Conservation (phyloP, 176 grass and related monocot species). For the Oryza officinalis region DNA sequence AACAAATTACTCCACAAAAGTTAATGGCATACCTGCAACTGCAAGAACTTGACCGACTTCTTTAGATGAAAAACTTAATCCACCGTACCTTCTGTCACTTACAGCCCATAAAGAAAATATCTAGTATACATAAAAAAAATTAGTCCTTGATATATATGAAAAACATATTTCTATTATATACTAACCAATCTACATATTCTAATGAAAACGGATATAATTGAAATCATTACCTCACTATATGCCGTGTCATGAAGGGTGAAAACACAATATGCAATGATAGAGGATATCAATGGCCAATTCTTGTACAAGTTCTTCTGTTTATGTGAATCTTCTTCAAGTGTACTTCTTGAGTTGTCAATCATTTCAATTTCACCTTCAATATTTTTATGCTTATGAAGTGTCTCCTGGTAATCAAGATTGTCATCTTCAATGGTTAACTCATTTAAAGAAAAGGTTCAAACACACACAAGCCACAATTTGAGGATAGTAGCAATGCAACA, state of each 20-base stretch:
- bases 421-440: no score
- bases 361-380: slow-evolving; percentile 12
- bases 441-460: no score
- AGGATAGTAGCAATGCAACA: neutral
- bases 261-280: slow-evolving; percentile 65
- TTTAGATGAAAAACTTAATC: slow-evolving; percentile 69
- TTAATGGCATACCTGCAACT: slow-evolving; percentile 50
- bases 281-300: slow-evolving; percentile 84
- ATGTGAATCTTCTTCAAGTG: slow-evolving; percentile 5
- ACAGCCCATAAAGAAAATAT: slow-evolving; percentile 96
- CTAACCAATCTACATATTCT: neutral
- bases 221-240: slow-evolving; percentile 71
- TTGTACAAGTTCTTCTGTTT: slow-evolving; percentile 47
- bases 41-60: slow-evolving; percentile 83
- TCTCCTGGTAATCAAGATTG: slow-evolving; percentile 55
- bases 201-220: neutral
- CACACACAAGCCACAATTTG: no score
- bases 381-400: slow-evolving; percentile 66
- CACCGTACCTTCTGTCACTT: slow-evolving; percentile 68
- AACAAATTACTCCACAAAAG: neutral
- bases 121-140: slow-evolving; percentile 25
- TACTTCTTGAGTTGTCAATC: slow-evolving; percentile 21
- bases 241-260: slow-evolving; percentile 78
- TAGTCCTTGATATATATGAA: neutral
- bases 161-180: neutral